Conservation (phyloP, 345 rosid genomes). For the Eutrema yunnanense region DNA sequence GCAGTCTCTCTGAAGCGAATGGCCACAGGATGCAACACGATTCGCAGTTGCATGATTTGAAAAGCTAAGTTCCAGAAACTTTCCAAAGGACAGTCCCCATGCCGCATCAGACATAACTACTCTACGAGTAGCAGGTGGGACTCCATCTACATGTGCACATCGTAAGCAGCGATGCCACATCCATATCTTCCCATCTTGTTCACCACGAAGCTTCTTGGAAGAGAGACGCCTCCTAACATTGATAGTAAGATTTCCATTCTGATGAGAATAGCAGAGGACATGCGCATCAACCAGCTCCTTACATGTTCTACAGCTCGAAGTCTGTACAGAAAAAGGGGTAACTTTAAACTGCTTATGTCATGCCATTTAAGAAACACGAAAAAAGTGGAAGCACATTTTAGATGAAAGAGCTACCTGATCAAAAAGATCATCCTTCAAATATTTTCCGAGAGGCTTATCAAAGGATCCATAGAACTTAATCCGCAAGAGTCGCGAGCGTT, state of each 20-base stretch:
- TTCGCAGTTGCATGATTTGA: slow-evolving; percentile 97
- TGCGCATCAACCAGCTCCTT: slow-evolving; percentile 85
- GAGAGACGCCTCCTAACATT: slow-evolving; percentile 69
- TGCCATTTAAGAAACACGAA: not conserved
- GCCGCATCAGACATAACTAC: slow-evolving; percentile 99
- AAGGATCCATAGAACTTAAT: slow-evolving; percentile 91
- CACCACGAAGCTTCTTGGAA: slow-evolving; percentile 75
- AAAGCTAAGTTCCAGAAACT: slow-evolving; percentile 95
- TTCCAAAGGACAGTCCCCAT: slow-evolving; percentile 99
- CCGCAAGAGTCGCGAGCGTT: slow-evolving; percentile 82
- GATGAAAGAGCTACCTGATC: slow-evolving; percentile 51
- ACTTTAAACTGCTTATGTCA: not conserved
- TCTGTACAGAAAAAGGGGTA: slow-evolving; percentile 29
- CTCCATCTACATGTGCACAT: slow-evolving; percentile 78
- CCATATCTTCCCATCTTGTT: slow-evolving; percentile 94
- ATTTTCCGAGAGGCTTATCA: slow-evolving; percentile 96
- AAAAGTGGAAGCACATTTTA: not conserved
- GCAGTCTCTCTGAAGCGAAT: slow-evolving; percentile 96
- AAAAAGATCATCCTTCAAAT: slow-evolving; percentile 76
- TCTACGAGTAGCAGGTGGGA: slow-evolving; percentile 94
- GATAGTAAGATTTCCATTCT: slow-evolving; percentile 96
- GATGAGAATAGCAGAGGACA: slow-evolving; percentile 85
- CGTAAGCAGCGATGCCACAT: slow-evolving; percentile 99
- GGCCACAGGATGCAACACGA: slow-evolving; percentile 97
- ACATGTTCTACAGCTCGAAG: slow-evolving; percentile 59